Evolutionary conservation across 768 basidiomycete species (phyloP), one percentile per base, ranked within the genome.

Genomic region (Lentinula detonsa): DNA sequence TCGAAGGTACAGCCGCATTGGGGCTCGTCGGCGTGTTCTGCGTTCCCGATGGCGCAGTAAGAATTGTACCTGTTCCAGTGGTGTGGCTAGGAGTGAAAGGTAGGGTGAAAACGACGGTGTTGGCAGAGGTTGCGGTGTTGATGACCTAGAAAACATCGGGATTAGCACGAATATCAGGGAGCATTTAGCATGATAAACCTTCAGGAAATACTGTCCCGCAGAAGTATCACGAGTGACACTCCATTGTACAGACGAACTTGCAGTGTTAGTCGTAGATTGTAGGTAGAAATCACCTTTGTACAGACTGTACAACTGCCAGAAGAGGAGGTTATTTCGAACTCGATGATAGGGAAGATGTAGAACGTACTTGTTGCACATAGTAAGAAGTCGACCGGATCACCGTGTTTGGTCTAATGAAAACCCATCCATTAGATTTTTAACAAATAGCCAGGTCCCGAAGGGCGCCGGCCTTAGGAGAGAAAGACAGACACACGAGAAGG

Each of bases 371-470:
- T 65, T 88, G 86, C 1, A 79, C 79, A 61, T 85, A 84, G 72
- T 78, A 88, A 59, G 82, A 84, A 0, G 85, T 85, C 3, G 86
- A 87, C n/a, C 71, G 76, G 64, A 83, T 81, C 1, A 88, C 82
- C 0, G 68, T 65, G 2, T 75, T 78, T 9, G 86, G 79, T 65
- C 84, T 86, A 63, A 34, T 23, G 2, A 23, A 48, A 48, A 39
- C 13, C 5, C 13, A 15, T 61, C 53, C 9, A 37, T 33, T 28
- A 45, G 9, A n/a, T 13, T n/a, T 21, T 18, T 8, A 13, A 16
- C 48, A 57, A 55, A 9, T 16, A 16, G 37, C 18, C 3, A 34
- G 31, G 34, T 21, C 7, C 23, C 7, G 55, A 48, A 23, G 6
- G 7, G 9, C 35, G 5, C 16, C 13, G 13, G 11, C 11, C 10